Percentiles rank a stretch among this genome's conserved stretches.
These are phyloP conservation scores for Alternaria sp. DNA, from an alignment of 2,329 filamentous ascomycete genomes.

Conservation along the genomic window DNA sequence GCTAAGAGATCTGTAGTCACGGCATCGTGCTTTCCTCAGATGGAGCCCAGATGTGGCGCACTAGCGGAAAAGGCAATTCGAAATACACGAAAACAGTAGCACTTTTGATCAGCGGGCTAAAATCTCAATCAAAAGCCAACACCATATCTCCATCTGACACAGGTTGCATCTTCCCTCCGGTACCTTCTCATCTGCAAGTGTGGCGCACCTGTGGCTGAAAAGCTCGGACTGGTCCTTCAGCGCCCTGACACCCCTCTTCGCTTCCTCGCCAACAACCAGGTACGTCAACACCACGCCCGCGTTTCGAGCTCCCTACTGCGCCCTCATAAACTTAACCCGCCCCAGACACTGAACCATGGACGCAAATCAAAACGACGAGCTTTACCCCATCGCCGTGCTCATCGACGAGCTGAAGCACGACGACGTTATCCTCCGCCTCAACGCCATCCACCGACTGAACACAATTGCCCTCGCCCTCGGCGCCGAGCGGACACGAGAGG, in stretches of 20 bases:
- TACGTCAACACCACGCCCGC: constrained; percentile 45
- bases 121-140: background rate
- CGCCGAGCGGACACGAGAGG: constrained; percentile 94
- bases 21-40: background rate
- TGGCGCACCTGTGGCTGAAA: constrained; percentile 11
- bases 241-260: constrained; percentile 32
- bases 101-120: too few species aligned
- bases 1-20: background rate
- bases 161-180: background rate
- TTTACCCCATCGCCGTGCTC: constrained; percentile 98
- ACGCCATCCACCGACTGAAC: constrained; percentile 96
- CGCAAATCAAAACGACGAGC: constrained; percentile 93
- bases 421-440: constrained; percentile 95
- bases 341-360: constrained; percentile 68
- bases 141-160: background rate
- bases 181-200: background rate
- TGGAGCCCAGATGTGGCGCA: background rate
- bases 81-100: background rate
- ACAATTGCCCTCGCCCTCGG: constrained; percentile 97
- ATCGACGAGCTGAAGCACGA: constrained; percentile 99
- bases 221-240: constrained; percentile 16
- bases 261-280: constrained; percentile 39
- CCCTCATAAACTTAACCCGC: constrained; percentile 34
- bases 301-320: constrained; percentile 27
- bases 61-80: background rate